Percentiles rank a stretch among this genome's conserved stretches.
Conservation (phyloP, 2,329 filamentous ascomycete species). For the Calonectria leucothoes region DNA sequence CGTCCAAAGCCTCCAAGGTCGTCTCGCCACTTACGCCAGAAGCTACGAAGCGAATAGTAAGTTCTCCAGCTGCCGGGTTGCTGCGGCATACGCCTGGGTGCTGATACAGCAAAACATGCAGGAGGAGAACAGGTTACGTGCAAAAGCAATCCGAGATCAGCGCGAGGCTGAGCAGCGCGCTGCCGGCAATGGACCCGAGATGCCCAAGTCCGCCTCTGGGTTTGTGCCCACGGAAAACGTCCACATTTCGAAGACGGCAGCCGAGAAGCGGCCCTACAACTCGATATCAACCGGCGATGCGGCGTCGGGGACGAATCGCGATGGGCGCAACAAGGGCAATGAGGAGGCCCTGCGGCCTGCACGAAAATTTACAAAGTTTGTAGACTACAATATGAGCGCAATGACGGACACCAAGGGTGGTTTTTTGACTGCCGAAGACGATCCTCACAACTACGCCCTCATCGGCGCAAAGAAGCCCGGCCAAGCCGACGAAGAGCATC, state of each 20-base stretch:
- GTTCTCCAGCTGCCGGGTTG: constrained; percentile 30
- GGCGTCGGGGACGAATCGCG: constrained; percentile 71
- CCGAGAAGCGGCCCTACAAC: constrained; percentile 76
- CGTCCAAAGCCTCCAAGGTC: constrained; percentile 44
- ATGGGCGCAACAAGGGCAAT: constrained; percentile 68
- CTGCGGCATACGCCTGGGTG: accelerated
- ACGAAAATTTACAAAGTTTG: constrained; percentile 90
- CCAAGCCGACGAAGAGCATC: constrained; percentile 60
- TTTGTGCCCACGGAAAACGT: constrained; percentile 78
- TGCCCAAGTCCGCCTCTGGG: constrained; percentile 69
- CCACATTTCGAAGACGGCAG: constrained; percentile 57
- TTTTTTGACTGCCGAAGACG: constrained; percentile 90
- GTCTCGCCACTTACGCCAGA: constrained; percentile 65
- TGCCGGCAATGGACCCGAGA: constrained; percentile 53
- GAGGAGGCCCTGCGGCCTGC: constrained; percentile 75
- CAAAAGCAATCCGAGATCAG: constrained; percentile 86
- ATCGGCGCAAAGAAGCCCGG: constrained; percentile 53
- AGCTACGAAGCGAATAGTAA: constrained; percentile 65
- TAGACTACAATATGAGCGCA: constrained; percentile 97
- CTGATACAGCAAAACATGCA: constrained; percentile 48
- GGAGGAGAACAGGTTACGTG: constrained; percentile 89
- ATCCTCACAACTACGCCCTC: constrained; percentile 86
- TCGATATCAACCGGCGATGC: constrained; percentile 64
- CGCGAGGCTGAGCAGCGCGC: constrained; percentile 72
- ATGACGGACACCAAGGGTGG: constrained; percentile 99